Base-by-base conservation (phyloP, 805 yeast genomes). In the Metschnikowia baotianmanensis region DNA sequence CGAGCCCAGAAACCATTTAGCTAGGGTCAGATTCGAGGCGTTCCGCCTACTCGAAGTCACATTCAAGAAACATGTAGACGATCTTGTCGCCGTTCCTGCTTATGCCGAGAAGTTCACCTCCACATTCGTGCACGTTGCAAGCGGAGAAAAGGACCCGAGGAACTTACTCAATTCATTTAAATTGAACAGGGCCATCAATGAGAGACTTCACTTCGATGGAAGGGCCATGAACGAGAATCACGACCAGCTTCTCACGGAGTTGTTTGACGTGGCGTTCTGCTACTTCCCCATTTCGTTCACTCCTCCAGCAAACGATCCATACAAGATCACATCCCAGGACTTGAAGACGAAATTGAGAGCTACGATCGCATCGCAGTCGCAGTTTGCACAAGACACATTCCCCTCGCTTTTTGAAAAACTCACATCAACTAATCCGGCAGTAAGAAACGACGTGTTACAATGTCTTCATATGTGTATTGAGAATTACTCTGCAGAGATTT, bases 281-380 rank as follows among this genome's bases (percentile, higher is more conserved):
- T 93, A 93, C 65, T 93, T 91, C 67, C 99, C 99, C 10, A 90
- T 93, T 31, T 85, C 96, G 1, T 93, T 95, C 65, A 82, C 81
- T 43, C 96, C 98, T 1, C 96, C 98, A 3, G 77, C 80, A 34
- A 86, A 86, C 59, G 96, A 91, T 53, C 90, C 93, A 0, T 88
- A 89, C 58, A 79, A 82, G 47, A 85, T 88, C 48, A 79, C 96
- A 0, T 78, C 88, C 1, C 76, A 72, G 1, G 85, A 88, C 39
- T 69, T 95, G 50, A 87, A 86, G 56, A 31, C 53, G 9, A 72
- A 77, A 6, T 67, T 93, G 40, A 71, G 90, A 50, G 51, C 55
- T 1, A 82, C 90, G 3, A 70, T 88, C 31, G 69, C 86, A 2
- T 69, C 88, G 12, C 79, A 78, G 38, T 59, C 79, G 2, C 50